phyloP scores from a whole-genome alignment of 2,329 filamentous ascomycete genomes.

The Fusarium torulosum region DNA sequence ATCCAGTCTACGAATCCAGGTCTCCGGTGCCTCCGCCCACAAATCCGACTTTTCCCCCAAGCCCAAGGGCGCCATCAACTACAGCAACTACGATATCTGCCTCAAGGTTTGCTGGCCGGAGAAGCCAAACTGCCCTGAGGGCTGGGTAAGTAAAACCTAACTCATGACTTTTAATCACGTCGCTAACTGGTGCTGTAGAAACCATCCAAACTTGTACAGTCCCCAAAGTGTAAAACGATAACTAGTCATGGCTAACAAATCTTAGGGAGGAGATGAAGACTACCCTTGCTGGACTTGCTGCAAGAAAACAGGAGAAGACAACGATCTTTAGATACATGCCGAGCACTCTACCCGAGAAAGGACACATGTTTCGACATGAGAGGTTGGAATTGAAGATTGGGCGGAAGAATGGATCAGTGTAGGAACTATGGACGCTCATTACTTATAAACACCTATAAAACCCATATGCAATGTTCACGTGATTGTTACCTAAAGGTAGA shows the following conservation, averaged over 20 bases:
- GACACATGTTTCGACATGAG: too few species aligned
- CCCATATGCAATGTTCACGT: fast-evolving
- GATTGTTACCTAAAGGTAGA: too few species aligned
- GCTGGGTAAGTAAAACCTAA: slow-evolving; percentile 16
- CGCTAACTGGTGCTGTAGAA: not conserved
- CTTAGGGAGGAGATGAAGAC: slow-evolving; percentile 8
- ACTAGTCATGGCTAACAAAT: not conserved
- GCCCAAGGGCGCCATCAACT: not conserved
- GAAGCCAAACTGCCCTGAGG: slow-evolving; percentile 5
- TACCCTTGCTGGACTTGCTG: slow-evolving; percentile 35
- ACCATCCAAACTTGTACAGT: slow-evolving; percentile 11
- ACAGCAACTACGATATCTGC: not conserved
- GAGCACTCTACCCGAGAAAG: fast-evolving
- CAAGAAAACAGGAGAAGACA: not conserved
- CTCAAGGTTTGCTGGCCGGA: slow-evolving; percentile 6
- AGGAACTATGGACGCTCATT: not conserved
- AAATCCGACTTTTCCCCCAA: not conserved
- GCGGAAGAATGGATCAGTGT: not conserved
- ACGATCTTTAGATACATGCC: not conserved
- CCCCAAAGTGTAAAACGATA: too few species aligned
- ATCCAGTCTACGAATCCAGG: slow-evolving; percentile 18
- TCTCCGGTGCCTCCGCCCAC: not conserved
- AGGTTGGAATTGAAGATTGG: too few species aligned
- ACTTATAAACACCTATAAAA: not conserved
- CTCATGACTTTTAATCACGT: fast-evolving